Evolutionary conservation across 139 green algal genomes (phyloP).

Genomic region (Pleodorina starrii): DNA sequence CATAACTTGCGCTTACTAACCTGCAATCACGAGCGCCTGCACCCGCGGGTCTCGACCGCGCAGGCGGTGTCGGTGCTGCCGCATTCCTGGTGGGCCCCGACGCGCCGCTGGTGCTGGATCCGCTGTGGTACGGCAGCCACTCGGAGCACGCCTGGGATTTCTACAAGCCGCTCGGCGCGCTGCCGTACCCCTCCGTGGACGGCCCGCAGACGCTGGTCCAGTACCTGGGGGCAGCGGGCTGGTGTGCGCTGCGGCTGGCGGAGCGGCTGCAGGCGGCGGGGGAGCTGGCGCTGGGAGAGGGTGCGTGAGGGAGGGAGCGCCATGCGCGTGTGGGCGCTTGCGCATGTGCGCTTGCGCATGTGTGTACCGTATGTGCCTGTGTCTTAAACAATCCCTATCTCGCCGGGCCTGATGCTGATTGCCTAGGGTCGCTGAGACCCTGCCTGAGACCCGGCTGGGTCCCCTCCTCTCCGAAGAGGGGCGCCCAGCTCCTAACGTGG

Average conservation of each 20-base stretch:
- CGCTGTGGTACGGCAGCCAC: constrained; percentile 71
- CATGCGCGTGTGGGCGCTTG: no score
- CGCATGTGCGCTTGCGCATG: no score
- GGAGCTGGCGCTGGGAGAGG: neutral
- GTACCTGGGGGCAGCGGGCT: constrained; percentile 52
- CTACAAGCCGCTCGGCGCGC: constrained; percentile 80
- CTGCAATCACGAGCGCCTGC: no score
- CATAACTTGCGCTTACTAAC: no score
- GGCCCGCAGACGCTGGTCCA: constrained; percentile 49
- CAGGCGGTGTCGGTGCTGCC: constrained; percentile 86
- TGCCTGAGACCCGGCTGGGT: no score
- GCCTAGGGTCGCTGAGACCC: no score
- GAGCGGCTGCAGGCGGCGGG: constrained; percentile 27
- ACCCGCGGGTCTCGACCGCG: neutral
- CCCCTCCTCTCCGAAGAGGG: no score
- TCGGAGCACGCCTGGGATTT: constrained; percentile 86
- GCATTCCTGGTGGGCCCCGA: constrained; percentile 90
- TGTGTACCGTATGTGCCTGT: no score
- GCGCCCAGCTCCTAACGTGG: no score
- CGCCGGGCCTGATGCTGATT: no score
- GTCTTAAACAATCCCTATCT: no score
- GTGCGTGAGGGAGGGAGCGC: no score
- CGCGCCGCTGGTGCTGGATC: constrained; percentile 85
- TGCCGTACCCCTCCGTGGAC: constrained; percentile 75
- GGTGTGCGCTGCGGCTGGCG: constrained; percentile 31